Conservation (phyloP, 164 flowering plant genomes). For the Vitis cinerea region DNA sequence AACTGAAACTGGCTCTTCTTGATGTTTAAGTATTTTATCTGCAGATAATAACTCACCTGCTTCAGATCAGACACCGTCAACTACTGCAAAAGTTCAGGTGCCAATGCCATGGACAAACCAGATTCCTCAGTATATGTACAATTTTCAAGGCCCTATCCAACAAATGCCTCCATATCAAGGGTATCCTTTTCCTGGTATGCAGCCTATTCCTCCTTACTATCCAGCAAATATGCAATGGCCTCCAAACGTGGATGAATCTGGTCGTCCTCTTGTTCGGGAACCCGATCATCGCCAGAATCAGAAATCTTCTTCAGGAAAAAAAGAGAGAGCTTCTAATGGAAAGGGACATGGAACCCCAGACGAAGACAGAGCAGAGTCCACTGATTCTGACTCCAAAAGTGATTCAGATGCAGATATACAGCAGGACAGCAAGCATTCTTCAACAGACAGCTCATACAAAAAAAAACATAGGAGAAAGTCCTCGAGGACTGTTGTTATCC, state of each 20-base stretch:
- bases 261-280: conserved; percentile 20
- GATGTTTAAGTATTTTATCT: conserved; percentile 3
- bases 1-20: conserved; percentile 4
- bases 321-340: conserved; percentile 25
- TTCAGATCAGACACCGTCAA: conserved; percentile 31
- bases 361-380: conserved; percentile 34
- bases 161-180: conserved; percentile 53
- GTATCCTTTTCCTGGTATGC: conserved; percentile 45
- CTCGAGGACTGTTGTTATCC: conserved; percentile 60
- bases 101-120: conserved; percentile 59
- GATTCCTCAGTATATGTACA: conserved; percentile 55
- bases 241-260: conserved; percentile 31
- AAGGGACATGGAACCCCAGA: conserved; percentile 31
- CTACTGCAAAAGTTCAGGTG: conserved; percentile 32
- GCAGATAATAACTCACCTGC: conserved; percentile 28
- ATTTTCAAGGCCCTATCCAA: conserved; percentile 34
- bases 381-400: conserved; percentile 38
- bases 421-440: conserved; percentile 31
- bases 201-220: conserved; percentile 43
- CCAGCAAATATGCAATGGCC: conserved; percentile 56
- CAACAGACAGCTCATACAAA: conserved; percentile 20
- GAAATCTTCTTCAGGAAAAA: conserved; percentile 29
- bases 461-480: conserved; percentile 48
- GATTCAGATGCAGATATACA: conserved; percentile 28
- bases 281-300: conserved; percentile 23